Evolutionary conservation across 2,329 filamentous ascomycete species (phyloP).

Genomic region (Verticillium nubilum): DNA sequence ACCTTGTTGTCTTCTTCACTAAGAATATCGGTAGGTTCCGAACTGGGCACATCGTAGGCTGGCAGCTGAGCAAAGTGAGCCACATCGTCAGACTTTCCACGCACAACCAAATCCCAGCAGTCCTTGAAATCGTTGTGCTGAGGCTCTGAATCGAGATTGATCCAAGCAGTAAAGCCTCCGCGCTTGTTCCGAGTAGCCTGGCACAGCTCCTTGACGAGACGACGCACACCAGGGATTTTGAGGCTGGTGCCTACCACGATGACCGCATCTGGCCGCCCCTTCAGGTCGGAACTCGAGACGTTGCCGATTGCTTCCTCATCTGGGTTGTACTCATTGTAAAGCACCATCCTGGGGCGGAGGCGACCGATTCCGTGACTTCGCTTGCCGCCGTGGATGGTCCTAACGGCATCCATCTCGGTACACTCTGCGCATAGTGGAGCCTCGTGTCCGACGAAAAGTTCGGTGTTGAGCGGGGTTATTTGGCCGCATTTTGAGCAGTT

Average conservation of each 20-base stretch:
- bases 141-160: slow-evolving; percentile 85
- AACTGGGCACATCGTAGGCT: slow-evolving; percentile 52
- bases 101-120: slow-evolving; percentile 88
- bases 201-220: slow-evolving; percentile 88
- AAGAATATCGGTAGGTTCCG: slow-evolving; percentile 41
- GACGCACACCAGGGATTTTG: slow-evolving; percentile 87
- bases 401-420: slow-evolving; percentile 66
- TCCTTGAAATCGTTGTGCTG: slow-evolving; percentile 80
- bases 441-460: slow-evolving; percentile 77
- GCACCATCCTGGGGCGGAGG: slow-evolving; percentile 84
- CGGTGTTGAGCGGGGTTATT: slow-evolving; percentile 68
- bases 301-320: slow-evolving; percentile 95
- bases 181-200: slow-evolving; percentile 74
- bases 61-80: slow-evolving; percentile 65
- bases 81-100: slow-evolving; percentile 82
- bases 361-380: slow-evolving; percentile 90
- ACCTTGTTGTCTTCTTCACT: slow-evolving; percentile 36
- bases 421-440: slow-evolving; percentile 77
- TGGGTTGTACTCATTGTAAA: slow-evolving; percentile 96
- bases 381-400: slow-evolving; percentile 72
- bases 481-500: slow-evolving; percentile 88
- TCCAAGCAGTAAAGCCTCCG: slow-evolving; percentile 87
- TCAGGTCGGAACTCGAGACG: slow-evolving; percentile 80
- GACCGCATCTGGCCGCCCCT: slow-evolving; percentile 80
- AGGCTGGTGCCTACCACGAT: slow-evolving; percentile 93